These are phyloP conservation scores for Furcasterigmium sp. DNA, from an alignment of 2,329 filamentous ascomycete genomes.

Conservation along the genomic window DNA sequence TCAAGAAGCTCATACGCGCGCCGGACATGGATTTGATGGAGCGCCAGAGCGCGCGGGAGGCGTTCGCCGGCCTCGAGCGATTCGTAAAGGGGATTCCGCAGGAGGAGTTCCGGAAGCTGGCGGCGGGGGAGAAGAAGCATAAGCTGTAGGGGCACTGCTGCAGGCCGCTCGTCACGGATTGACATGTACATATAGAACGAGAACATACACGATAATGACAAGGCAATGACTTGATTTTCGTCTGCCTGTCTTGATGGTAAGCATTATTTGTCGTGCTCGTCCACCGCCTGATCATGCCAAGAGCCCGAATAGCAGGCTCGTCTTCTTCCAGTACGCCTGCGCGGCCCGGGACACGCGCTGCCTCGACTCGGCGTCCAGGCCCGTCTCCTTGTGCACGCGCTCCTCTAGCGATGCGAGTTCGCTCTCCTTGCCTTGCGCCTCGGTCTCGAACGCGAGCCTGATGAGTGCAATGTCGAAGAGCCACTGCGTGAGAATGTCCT, in stretches of 20 bases:
- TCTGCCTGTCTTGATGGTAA: no score
- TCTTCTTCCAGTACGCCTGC: constrained; percentile 78
- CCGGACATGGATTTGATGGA: constrained; percentile 71
- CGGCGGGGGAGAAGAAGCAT: constrained; percentile 85
- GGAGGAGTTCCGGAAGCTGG: constrained; percentile 81
- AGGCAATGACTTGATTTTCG: background rate
- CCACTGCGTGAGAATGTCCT: constrained; percentile 53
- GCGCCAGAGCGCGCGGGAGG: constrained; percentile 73
- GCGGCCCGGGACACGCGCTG: constrained; percentile 58
- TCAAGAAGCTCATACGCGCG: constrained; percentile 76
- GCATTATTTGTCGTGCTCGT: background rate
- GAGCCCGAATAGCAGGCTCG: constrained; percentile 75
- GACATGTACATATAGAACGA: constrained; percentile 4
- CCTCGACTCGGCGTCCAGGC: constrained; percentile 42
- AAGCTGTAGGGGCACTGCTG: constrained; percentile 82
- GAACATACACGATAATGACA: background rate
- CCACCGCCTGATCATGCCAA: constrained; percentile 37
- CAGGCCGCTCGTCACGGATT: background rate
- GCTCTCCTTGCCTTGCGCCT: constrained; percentile 15
- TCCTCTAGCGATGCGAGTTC: constrained; percentile 39
- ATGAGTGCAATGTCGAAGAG: constrained; percentile 55
- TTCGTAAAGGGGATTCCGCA: constrained; percentile 80
- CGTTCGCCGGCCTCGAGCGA: constrained; percentile 76
- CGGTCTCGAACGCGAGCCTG: constrained; percentile 35
- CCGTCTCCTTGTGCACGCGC: constrained; percentile 36